Base-by-base conservation (phyloP, 2,329 filamentous ascomycete genomes). In the Nemania sp. region DNA sequence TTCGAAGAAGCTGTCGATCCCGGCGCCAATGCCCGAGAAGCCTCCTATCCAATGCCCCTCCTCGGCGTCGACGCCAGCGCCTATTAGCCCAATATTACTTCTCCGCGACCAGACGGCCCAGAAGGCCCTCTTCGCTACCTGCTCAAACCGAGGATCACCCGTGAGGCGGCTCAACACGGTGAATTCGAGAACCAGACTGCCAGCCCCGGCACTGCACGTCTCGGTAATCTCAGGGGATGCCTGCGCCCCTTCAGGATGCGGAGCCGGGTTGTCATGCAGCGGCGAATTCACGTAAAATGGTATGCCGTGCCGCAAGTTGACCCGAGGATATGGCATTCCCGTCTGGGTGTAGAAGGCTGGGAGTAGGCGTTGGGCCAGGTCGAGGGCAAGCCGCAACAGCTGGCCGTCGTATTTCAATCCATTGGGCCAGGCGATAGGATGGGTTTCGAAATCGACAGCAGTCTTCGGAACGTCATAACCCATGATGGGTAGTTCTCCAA, bases 1-100 rank as follows among this genome's bases (percentile, higher is more conserved):
- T 77, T 99, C 95, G 71, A 97, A 98, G 78, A 99, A 99, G 77
- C 93, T 97, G 78, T 99, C 95, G 71, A 97, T 92, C 40, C 95
- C 95, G 7, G 95, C 95, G 51, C 95, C 95, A 68, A 99, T 96
- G 32, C 95, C 94, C n/a, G 94, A 89, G 73, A 91, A 93, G 1
- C 90, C 84, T 9, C 90, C 90, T 35, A 95, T 88, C 95, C 95
- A 99, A 67, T 90, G 83, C 0, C 94, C 95, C 29, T 87, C 90
- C 72, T 98, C 94, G 1, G 92, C 91, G 77, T 97, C 94, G 63
- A 99, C 92, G 2, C 93, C 94, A 59, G 92, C 90, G 7, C 94
- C 95, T 64, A 99, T 89, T 21, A 99, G 81, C 3, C 91, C 92
- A 69, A 97, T 91, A 42, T 87, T 85, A 73, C 91, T 97, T 65